phyloP scores from a whole-genome alignment of 2,329 filamentous ascomycete species.

The Aureobasidium sp. region DNA sequence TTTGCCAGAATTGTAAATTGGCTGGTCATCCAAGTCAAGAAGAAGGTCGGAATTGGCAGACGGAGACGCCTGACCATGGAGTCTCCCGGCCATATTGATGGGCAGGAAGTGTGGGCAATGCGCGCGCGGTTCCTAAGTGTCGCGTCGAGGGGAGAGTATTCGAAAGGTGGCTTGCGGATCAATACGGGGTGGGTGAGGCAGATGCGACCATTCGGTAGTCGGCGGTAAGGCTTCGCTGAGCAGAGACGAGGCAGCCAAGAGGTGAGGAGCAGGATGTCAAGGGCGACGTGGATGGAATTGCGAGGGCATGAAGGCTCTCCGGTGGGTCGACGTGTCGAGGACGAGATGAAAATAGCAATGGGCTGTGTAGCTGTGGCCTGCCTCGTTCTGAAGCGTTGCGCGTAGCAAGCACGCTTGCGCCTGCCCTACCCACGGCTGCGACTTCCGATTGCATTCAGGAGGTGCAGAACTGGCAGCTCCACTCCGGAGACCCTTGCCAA shows the following conservation, averaged over 20 bases:
- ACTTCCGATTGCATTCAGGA: not conserved
- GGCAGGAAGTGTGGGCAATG: not conserved
- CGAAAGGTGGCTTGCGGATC: not conserved
- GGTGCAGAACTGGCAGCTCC: not conserved
- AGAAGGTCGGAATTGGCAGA: slow-evolving; percentile 43
- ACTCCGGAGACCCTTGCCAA: not conserved
- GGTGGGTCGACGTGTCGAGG: not conserved
- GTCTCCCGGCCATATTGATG: slow-evolving; percentile 44
- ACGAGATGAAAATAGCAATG: not conserved
- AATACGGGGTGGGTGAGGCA: not conserved
- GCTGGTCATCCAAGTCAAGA: slow-evolving; percentile 62
- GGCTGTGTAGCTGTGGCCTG: slow-evolving; percentile 2
- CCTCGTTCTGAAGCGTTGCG: too few species aligned
- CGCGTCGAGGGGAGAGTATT: not conserved
- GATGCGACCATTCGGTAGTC: slow-evolving; percentile 12
- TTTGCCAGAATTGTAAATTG: slow-evolving; percentile 66
- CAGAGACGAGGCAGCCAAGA: not conserved
- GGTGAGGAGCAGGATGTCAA: not conserved
- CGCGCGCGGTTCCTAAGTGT: not conserved
- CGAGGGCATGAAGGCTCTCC: not conserved
- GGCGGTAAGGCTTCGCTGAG: slow-evolving; percentile 2
- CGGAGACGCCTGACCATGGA: slow-evolving; percentile 40
- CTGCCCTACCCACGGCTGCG: not conserved
- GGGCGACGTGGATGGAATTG: not conserved
- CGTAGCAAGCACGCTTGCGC: not conserved